Base-by-base conservation (phyloP, 805 yeast genomes). In the Suhomyces xylopsoci region DNA sequence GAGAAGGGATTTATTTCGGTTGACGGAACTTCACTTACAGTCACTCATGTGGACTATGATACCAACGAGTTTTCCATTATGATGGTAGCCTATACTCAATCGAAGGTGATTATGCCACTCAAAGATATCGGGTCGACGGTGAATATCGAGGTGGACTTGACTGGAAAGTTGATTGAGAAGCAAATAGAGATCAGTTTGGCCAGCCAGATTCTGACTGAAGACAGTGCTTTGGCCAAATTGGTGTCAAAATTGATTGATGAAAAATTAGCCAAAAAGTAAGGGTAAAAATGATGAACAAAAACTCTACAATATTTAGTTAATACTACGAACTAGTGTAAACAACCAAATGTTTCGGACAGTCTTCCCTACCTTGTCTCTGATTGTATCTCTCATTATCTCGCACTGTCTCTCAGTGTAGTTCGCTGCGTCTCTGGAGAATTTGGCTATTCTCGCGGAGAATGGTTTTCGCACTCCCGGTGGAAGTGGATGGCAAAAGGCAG, bases 1-100 rank as follows among this genome's bases (percentile, higher is more conserved):
- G 96, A 90, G 65, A 94, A 94, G 71, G 99, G 99, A 3, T 94
- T 93, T 63, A 87, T 94, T 53, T 83, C 94, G 24, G 72, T 94
- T 15, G 99, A 94, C 66, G 99, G 99, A 34, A 87, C 96, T 1
- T 89, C 97, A 20, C 77, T 94, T 58, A 94, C 99, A 0, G 85
- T 94, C 9, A 90, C 93, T 0, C 77, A 76, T 24, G 97, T 92
- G 3, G 85, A 91, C 64, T 83, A 84, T 59, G 64, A 62, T 6
- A 64, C 59, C 5, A 69, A 66, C 24, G 78, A 81, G 15, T 94
- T 94, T 62, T 81, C 89, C 48, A 90, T 94, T 51, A 89, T 92
- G 87, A 85, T 94, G 87, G 88, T 94, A 52, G 87, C 89, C 41
- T 92, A 92, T 66, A 91, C 98, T 0, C 98, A 94, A 68, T 79